These are phyloP conservation scores for Posidonia oceanica DNA, from an alignment of 116 monocot species.

Conservation along the genomic window DNA sequence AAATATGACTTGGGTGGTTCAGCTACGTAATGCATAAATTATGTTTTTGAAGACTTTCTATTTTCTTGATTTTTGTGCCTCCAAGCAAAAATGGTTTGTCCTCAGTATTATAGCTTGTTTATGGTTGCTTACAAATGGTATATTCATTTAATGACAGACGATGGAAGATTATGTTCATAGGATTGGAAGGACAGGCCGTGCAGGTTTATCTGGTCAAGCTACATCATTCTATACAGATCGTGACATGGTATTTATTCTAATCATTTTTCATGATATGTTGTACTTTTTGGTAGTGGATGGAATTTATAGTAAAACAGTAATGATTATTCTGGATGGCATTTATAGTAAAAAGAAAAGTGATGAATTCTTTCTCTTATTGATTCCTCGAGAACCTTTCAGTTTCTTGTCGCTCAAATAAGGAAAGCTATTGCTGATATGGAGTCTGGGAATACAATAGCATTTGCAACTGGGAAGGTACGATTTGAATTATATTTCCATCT, in stretches of 20 bases:
- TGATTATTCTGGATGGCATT: background rate
- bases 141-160: conserved; percentile 15
- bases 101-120: no score
- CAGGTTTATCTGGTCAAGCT: conserved; percentile 44
- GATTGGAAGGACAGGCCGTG: conserved; percentile 58
- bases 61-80: no score
- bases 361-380: background rate
- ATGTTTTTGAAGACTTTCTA: no score
- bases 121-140: background rate
- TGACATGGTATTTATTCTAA: conserved; percentile 25
- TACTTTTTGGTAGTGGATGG: background rate
- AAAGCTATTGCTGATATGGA: conserved; percentile 47
- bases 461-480: conserved; percentile 51
- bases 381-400: conserved; percentile 16
- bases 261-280: background rate
- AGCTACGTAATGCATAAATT: no score
- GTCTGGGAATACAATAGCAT: conserved; percentile 37
- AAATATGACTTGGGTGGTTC: no score
- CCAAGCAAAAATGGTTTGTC: no score
- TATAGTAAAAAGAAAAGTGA: background rate
- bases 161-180: conserved; percentile 72
- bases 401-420: conserved; percentile 49
- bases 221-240: conserved; percentile 60
- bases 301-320: no score
- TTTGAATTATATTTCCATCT: no score